Evolutionary conservation across 441 rosid genomes (phyloP).

Genomic region (Arabidopsis lyrata): DNA sequence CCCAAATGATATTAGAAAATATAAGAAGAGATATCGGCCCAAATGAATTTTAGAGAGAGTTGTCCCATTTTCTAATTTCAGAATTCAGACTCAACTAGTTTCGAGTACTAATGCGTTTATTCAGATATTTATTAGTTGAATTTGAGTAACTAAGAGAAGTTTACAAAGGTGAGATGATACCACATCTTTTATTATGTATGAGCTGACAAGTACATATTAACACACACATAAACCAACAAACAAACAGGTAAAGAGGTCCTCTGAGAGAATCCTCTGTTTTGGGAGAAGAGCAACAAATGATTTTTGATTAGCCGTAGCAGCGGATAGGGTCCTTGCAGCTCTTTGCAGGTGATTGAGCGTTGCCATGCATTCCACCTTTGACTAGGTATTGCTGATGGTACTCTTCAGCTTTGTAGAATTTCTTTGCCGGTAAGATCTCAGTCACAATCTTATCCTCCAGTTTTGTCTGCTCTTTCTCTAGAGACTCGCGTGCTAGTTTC

Average conservation of each 20-base stretch:
- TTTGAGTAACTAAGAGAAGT: neutral
- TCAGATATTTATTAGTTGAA: neutral
- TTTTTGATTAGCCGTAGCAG: conserved; percentile 74
- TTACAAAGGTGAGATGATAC: conserved; percentile 9
- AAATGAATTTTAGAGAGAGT: no score
- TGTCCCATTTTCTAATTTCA: no score
- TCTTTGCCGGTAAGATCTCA: conserved; percentile 84
- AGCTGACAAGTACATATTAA: conserved; percentile 11
- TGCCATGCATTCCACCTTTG: conserved; percentile 83
- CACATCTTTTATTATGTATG: neutral
- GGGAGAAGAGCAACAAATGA: neutral
- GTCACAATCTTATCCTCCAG: conserved; percentile 74
- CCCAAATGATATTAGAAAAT: no score
- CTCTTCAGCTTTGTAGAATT: conserved; percentile 85
- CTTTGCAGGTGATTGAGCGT: conserved; percentile 71
- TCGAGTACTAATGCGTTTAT: neutral
- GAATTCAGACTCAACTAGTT: no score
- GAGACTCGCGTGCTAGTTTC: conserved; percentile 66
- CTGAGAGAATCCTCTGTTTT: conserved; percentile 30
- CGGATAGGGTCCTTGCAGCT: conserved; percentile 88
- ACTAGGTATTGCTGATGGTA: conserved; percentile 87
- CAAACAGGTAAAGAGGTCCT: neutral
- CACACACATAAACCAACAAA: neutral
- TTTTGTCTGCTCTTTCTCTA: conserved; percentile 64
- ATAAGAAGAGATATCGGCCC: no score